These are phyloP conservation scores for Melanogaster broomeanus DNA, from an alignment of 768 basidiomycete genomes.

Conservation along the genomic window DNA sequence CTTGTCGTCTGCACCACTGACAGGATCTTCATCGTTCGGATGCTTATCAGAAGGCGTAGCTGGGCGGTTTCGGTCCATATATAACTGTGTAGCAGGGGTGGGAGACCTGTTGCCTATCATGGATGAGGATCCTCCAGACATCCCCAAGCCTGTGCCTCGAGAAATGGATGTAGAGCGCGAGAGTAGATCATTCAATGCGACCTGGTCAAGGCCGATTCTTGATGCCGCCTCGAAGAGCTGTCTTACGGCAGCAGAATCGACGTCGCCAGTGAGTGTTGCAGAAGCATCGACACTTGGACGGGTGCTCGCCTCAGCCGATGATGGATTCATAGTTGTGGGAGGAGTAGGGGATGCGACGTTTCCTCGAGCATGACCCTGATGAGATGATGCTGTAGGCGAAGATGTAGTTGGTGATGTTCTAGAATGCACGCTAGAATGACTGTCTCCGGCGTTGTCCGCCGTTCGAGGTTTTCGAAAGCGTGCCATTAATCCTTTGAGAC, in stretches of 20 bases:
- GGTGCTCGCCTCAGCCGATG: conserved; percentile 13
- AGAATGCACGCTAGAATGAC: conserved; percentile 32
- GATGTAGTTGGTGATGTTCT: conserved; percentile 35
- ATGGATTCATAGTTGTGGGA: conserved; percentile 4
- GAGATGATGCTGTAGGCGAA: conserved; percentile 34
- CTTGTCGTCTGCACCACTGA: conserved; percentile 27
- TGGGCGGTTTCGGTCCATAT: conserved; percentile 15
- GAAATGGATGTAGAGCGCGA: conserved; percentile 71
- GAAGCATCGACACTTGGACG: conserved; percentile 27
- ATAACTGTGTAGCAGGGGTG: conserved; percentile 22
- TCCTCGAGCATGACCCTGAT: conserved; percentile 35
- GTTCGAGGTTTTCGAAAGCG: conserved; percentile 56
- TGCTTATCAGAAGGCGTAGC: conserved; percentile 25
- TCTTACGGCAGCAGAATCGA: conserved; percentile 57
- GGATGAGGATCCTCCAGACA: conserved; percentile 32
- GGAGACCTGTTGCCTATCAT: conserved; percentile 12
- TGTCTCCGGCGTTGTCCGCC: conserved; percentile 25
- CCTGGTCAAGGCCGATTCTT: conserved; percentile 74
- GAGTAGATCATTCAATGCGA: conserved; percentile 68
- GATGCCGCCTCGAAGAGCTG: conserved; percentile 78
- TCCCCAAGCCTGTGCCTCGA: conserved; percentile 46
- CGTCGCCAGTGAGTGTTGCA: conserved; percentile 24
- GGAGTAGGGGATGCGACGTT: conserved; percentile 29
- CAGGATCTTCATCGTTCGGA: conserved; percentile 31
- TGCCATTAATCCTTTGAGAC: conserved; percentile 80